Conservation (phyloP, 2,329 filamentous ascomycete genomes). For the Fusarium xylarioides region DNA sequence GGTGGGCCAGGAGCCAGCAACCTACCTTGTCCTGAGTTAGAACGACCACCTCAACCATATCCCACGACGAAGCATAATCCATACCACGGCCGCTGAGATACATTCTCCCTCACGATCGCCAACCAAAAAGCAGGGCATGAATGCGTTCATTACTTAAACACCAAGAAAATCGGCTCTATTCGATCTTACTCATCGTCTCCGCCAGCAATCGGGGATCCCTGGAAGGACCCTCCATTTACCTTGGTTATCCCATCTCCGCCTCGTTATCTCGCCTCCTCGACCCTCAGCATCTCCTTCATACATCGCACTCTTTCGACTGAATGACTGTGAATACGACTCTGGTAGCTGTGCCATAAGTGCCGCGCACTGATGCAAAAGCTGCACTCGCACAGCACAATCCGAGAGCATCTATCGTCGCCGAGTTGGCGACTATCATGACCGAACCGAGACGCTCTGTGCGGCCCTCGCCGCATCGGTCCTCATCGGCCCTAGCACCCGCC, state of each 20-base stretch:
- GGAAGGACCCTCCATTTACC: slow-evolving; percentile 14
- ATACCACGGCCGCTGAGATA: slow-evolving; percentile 10
- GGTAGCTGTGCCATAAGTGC: slow-evolving; percentile 30
- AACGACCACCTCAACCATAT: slow-evolving; percentile 31
- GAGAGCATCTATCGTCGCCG: slow-evolving; percentile 47
- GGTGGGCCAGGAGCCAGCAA: slow-evolving; percentile 18
- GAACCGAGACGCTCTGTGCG: slow-evolving; percentile 44
- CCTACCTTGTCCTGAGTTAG: slow-evolving; percentile 30
- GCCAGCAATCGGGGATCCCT: slow-evolving; percentile 21
- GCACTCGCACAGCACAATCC: slow-evolving; percentile 32
- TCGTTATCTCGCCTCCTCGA: slow-evolving; percentile 29
- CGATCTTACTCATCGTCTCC: slow-evolving; percentile 30
- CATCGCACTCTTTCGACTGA: slow-evolving; percentile 18
- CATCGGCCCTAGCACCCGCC: slow-evolving; percentile 56
- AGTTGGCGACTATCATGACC: slow-evolving; percentile 50
- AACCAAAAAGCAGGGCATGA: background rate
- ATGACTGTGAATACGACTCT: slow-evolving; percentile 31
- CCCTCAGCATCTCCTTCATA: slow-evolving; percentile 29
- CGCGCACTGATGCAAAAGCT: slow-evolving; percentile 49
- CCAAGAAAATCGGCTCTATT: slow-evolving; percentile 10
- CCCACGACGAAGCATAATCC: slow-evolving; percentile 15
- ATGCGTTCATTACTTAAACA: background rate
- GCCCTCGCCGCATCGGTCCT: slow-evolving; percentile 52
- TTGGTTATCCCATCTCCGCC: slow-evolving; percentile 14
- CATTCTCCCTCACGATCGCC: background rate